Conservation (phyloP, 106 monocot genomes). For the Acorus gramineus region DNA sequence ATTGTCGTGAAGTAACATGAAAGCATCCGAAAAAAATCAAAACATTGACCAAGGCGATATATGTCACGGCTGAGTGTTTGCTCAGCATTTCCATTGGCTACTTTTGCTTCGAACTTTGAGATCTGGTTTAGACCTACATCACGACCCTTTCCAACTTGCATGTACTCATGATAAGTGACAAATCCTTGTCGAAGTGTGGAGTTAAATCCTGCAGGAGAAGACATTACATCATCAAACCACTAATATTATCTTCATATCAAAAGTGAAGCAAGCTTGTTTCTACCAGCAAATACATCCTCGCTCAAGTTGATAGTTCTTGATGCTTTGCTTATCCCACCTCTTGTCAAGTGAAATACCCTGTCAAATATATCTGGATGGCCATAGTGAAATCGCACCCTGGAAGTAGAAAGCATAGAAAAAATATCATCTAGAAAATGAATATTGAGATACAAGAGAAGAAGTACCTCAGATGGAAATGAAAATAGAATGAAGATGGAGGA, state of each 20-base stretch:
- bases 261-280: neutral
- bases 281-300: slow-evolving; percentile 86
- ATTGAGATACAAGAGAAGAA: neutral
- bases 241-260: too few relatives aligned
- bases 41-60: slow-evolving; percentile 50
- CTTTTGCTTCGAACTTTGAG: slow-evolving; percentile 77
- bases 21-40: slow-evolving; percentile 77
- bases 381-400: slow-evolving; percentile 85
- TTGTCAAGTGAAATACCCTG: slow-evolving; percentile 72
- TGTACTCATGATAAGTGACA: slow-evolving; percentile 66
- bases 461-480: too few relatives aligned
- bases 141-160: slow-evolving; percentile 80
- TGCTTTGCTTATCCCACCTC: slow-evolving; percentile 86
- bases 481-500: too few relatives aligned
- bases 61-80: slow-evolving; percentile 72
- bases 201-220: slow-evolving; percentile 48
- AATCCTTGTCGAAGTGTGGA: slow-evolving; percentile 48
- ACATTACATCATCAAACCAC: neutral
- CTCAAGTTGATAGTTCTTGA: slow-evolving; percentile 83
- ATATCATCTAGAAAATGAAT: neutral
- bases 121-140: slow-evolving; percentile 88
- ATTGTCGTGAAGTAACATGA: slow-evolving; percentile 75
- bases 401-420: slow-evolving; percentile 1
- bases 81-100: slow-evolving; percentile 76
- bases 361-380: slow-evolving; percentile 89